Evolutionary conservation across 1,284 basidiomycete species (phyloP).

Genomic region (Puccinia polysora): DNA sequence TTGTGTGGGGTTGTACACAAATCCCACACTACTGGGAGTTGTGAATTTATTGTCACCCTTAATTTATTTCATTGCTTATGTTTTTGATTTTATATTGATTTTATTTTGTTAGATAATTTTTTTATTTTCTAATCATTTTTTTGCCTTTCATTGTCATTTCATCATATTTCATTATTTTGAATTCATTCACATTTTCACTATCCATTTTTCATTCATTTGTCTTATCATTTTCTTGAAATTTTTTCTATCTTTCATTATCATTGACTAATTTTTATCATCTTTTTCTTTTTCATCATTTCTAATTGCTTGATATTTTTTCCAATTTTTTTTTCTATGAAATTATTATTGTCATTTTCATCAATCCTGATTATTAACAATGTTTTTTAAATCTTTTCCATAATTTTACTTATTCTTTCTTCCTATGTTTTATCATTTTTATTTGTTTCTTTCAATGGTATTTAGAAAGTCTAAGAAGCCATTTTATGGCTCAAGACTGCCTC

Average conservation of each 20-base stretch:
- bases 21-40: too few relatives aligned
- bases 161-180: background rate
- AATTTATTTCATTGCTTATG: background rate
- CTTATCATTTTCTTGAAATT: background rate
- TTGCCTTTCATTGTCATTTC: background rate
- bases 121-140: constrained; percentile 1
- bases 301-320: background rate
- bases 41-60: too few relatives aligned
- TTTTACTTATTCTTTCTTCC: too few relatives aligned
- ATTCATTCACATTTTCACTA: background rate
- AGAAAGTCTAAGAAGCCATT: too few relatives aligned
- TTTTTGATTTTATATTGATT: background rate
- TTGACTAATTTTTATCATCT: background rate
- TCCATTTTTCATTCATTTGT: background rate
- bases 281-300: background rate
- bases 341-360: background rate
- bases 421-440: too few relatives aligned
- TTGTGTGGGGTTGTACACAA: too few relatives aligned
- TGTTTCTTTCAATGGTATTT: background rate
- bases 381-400: background rate
- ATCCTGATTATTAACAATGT: background rate
- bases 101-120: background rate
- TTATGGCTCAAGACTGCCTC: too few relatives aligned
- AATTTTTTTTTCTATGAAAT: background rate
- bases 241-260: background rate